phyloP scores from a whole-genome alignment of 2,329 filamentous ascomycete genomes.

The Penicillium paneum region DNA sequence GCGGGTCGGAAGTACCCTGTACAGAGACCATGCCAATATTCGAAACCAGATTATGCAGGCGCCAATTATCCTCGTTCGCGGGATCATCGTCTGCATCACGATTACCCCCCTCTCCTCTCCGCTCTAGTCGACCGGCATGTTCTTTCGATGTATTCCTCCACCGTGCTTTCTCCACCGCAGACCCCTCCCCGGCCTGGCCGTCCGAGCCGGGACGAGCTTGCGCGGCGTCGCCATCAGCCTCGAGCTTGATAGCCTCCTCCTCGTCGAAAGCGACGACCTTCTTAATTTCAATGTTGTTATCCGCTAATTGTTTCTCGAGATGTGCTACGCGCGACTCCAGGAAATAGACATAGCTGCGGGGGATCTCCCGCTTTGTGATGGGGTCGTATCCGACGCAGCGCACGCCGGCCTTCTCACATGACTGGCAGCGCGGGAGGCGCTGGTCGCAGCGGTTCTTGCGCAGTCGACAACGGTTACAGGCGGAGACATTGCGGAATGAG shows the following conservation, averaged over 20 bases:
- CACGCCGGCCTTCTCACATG: constrained; percentile 88
- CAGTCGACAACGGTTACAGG: constrained; percentile 87
- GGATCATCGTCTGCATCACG: constrained; percentile 35
- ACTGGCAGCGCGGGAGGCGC: constrained; percentile 81
- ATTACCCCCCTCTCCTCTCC: constrained; percentile 19
- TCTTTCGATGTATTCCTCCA: constrained; percentile 22
- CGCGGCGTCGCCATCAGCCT: constrained; percentile 27
- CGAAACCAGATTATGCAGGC: constrained; percentile 63
- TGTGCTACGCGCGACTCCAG: constrained; percentile 82
- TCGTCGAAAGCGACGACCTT: constrained; percentile 66
- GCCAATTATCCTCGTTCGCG: constrained; percentile 57
- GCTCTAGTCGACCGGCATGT: constrained; percentile 19
- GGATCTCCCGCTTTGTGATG: constrained; percentile 93
- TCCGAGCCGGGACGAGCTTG: constrained; percentile 19
- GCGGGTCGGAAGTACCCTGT: constrained; percentile 71
- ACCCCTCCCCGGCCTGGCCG: constrained; percentile 13
- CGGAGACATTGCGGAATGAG: constrained; percentile 80
- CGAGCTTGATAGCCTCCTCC: constrained; percentile 35
- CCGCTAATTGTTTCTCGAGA: constrained; percentile 70
- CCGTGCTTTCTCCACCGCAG: constrained; percentile 11
- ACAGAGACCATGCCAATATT: constrained; percentile 74
- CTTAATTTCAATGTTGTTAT: constrained; percentile 69
- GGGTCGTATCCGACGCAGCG: constrained; percentile 94
- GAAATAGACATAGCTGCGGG: constrained; percentile 89
- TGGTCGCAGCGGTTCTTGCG: constrained; percentile 96